A percentile compares a stretch with the other conserved stretches of the same genome.
These are phyloP conservation scores for Chloranthus sessilifolius DNA, from an alignment of 164 flowering plant species.

Conservation along the genomic window DNA sequence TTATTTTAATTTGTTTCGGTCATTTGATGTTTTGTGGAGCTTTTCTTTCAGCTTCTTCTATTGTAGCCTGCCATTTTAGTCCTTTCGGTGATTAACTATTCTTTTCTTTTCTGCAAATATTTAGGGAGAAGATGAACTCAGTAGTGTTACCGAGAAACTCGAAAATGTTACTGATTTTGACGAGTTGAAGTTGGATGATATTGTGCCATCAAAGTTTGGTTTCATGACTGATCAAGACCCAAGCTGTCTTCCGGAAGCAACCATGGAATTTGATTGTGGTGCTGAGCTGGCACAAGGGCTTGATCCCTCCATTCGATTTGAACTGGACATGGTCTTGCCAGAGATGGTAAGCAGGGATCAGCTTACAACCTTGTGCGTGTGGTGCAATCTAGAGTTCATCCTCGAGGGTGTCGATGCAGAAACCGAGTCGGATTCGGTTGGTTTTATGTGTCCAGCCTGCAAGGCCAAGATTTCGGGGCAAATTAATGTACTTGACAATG, in stretches of 20 bases:
- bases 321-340: constrained; percentile 31
- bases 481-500: constrained; percentile 31
- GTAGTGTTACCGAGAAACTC: constrained; percentile 24
- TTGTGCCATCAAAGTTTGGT: constrained; percentile 37
- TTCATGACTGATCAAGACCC: constrained; percentile 30
- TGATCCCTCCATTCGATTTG: constrained; percentile 36
- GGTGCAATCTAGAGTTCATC: constrained; percentile 72
- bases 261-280: constrained; percentile 32
- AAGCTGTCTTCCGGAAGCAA: constrained; percentile 25
- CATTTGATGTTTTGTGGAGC: no score
- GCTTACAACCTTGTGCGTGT: constrained; percentile 56
- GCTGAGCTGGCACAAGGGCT: constrained; percentile 26
- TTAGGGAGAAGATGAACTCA: constrained; percentile 33
- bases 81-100: no score
- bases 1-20: no score
- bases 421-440: constrained; percentile 64
- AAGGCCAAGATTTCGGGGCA: constrained; percentile 67
- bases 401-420: constrained; percentile 46
- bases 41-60: no score
- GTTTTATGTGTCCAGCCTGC: constrained; percentile 82
- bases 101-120: no score
- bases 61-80: no score
- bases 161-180: constrained; percentile 39
- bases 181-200: constrained; percentile 49
- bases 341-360: constrained; percentile 24